These are phyloP conservation scores for Volvariella surrecta DNA, from an alignment of 1,284 basidiomycete genomes.

Conservation along the genomic window DNA sequence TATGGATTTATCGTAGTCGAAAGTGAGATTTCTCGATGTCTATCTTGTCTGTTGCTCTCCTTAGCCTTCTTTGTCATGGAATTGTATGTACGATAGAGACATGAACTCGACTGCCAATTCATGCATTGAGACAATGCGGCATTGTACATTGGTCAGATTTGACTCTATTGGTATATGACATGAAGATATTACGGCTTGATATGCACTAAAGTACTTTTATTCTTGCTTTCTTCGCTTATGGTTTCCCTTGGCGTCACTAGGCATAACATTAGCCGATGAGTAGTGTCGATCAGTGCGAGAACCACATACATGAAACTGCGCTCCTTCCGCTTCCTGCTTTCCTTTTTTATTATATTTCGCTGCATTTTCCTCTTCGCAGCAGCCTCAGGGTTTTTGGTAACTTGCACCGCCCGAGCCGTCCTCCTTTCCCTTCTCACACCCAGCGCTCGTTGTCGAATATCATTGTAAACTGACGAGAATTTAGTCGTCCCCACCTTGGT, in stretches of 20 bases:
- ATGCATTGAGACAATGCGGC: too few relatives aligned
- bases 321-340: constrained; percentile 75
- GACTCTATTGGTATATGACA: too few relatives aligned
- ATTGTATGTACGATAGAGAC: too few relatives aligned
- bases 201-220: too few relatives aligned
- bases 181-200: too few relatives aligned
- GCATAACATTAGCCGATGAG: background rate
- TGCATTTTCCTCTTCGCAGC: constrained; percentile 72
- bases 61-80: too few relatives aligned
- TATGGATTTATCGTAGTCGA: constrained; percentile 42
- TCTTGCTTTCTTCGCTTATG: constrained; percentile 20
- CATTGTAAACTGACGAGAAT: constrained; percentile 76
- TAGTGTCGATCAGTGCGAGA: background rate
- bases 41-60: too few relatives aligned
- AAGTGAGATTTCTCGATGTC: too few relatives aligned
- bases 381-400: constrained; percentile 64
- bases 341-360: constrained; percentile 65
- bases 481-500: constrained; percentile 76
- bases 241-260: constrained; percentile 30
- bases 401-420: constrained; percentile 54
- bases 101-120: too few relatives aligned
- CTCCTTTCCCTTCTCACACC: constrained; percentile 70
- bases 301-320: constrained; percentile 45
- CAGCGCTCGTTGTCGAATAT: constrained; percentile 66
- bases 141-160: too few relatives aligned